phyloP scores from a whole-genome alignment of 2,329 filamentous ascomycete genomes.

The Colletotrichum sublineola region DNA sequence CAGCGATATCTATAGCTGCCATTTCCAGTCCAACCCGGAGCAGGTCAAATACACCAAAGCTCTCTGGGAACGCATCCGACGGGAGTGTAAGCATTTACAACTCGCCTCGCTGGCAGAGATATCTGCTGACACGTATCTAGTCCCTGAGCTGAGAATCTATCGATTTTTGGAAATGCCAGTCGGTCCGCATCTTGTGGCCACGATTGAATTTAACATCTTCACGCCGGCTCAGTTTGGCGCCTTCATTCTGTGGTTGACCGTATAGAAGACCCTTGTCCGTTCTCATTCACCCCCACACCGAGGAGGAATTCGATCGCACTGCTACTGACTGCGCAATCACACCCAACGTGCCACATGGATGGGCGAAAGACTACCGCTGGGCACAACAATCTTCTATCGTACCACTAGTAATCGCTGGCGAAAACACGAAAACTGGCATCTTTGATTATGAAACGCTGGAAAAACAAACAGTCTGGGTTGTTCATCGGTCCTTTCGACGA shows the following conservation, averaged over 20 bases:
- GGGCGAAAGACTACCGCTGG: conserved; percentile 74
- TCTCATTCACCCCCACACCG: conserved; percentile 86
- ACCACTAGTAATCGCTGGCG: too few relatives aligned
- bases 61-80: conserved; percentile 82
- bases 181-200: conserved; percentile 85
- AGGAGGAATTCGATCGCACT: conserved; percentile 49
- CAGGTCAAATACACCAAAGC: conserved; percentile 78
- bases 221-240: conserved; percentile 90
- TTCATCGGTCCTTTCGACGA: neutral
- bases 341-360: conserved; percentile 80
- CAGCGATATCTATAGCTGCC: conserved; percentile 88
- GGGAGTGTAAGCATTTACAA: conserved; percentile 73
- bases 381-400: conserved; percentile 50
- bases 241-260: conserved; percentile 86
- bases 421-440: neutral
- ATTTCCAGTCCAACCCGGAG: conserved; percentile 72
- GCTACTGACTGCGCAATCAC: conserved; percentile 67
- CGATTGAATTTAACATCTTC: conserved; percentile 94
- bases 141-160: conserved; percentile 89
- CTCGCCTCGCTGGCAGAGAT: neutral
- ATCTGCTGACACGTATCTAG: conserved; percentile 56
- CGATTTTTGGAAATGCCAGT: conserved; percentile 81
- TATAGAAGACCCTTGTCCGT: conserved; percentile 84
- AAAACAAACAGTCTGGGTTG: neutral
- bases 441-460: neutral